phyloP scores from a whole-genome alignment of 1,284 basidiomycete genomes.

The Ceratorhiza oryzae-sativae region DNA sequence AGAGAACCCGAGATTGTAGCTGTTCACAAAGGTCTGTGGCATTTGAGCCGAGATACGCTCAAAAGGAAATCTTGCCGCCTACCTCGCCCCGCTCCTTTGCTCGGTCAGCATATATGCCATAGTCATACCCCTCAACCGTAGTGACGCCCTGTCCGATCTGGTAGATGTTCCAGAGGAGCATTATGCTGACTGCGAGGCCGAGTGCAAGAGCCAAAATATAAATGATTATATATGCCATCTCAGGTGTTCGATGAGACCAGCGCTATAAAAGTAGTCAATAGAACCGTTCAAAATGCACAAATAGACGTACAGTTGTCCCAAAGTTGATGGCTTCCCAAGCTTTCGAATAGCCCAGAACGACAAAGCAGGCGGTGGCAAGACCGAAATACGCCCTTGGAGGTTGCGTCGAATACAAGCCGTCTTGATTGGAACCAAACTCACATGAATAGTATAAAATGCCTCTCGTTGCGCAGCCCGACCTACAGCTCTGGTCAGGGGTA shows the following conservation, averaged over 20 bases:
- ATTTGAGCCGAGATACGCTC: neutral
- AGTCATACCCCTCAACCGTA: conserved; percentile 89
- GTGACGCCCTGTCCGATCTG: conserved; percentile 84
- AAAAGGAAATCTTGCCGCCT: conserved; percentile 44
- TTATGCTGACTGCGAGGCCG: conserved; percentile 79
- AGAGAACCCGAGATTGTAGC: conserved; percentile 84
- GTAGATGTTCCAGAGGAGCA: conserved; percentile 83
- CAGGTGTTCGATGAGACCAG: conserved; percentile 75
- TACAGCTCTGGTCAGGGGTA: conserved; percentile 39
- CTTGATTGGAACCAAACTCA: conserved; percentile 51
- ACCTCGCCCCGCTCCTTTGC: conserved; percentile 78
- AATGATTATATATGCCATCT: conserved; percentile 72
- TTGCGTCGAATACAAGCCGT: neutral
- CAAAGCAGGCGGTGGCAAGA: conserved; percentile 65
- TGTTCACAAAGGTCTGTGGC: conserved; percentile 80
- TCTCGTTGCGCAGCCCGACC: conserved; percentile 92
- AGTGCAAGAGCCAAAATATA: conserved; percentile 81
- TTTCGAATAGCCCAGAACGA: conserved; percentile 64
- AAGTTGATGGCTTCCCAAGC: conserved; percentile 67
- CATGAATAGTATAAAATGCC: conserved; percentile 97
- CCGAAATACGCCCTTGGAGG: conserved; percentile 72
- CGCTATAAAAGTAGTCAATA: conserved; percentile 47
- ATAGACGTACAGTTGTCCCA: conserved; percentile 44
- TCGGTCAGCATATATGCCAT: conserved; percentile 75
- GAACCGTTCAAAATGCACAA: conserved; percentile 23